Base-by-base conservation (phyloP, 2,329 filamentous ascomycete species). In the Thermoascus crustaceus region DNA sequence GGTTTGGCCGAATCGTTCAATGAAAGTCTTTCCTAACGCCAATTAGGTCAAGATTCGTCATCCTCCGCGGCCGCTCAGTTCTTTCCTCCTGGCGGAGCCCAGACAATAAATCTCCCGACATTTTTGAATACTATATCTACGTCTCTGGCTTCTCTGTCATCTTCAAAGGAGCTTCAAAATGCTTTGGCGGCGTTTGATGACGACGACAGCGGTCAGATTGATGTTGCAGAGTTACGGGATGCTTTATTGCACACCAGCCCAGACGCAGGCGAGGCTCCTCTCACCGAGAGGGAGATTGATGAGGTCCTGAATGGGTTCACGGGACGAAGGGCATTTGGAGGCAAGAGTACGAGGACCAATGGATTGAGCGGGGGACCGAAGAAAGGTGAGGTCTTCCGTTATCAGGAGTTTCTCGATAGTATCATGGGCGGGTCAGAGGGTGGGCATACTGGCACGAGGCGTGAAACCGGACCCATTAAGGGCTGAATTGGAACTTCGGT, bases 141-240 rank as follows among this genome's bases (percentile, higher is more conserved):
- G 7, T 73, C 84, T 2, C 69, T 96, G 3, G 76, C 78, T 1
- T 74, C 79, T 0, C 69, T 96, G 11, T 93, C 85, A 1, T 80
- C 84, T 0, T 76, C 78, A 14, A 73, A 78, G 10, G 91, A 98
- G 55, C 73, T 98, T 7, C 68, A 86, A 13, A 89, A 87, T 1
- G 91, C 91, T 0, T 89, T 98, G 48, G 86, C 86, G 2, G 91
- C 91, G 0, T 96, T 96, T 55, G 91, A 98, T 54, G 85, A 94
- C 43, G 87, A 94, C 44, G 91, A 98, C 57, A 91, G 84, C 50
- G 91, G 91, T 3, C 87, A 95, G 60, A 78, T 96, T 24, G 87
- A 96, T 54, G 66, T 94, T 13, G 73, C 67, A 0, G 86, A 94
- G 59, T 64, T 98, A 43, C 78, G 83, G 30, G 85, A 91, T 48